phyloP scores from a whole-genome alignment of 768 basidiomycete species.

The Holtermanniella nyarrowii region DNA sequence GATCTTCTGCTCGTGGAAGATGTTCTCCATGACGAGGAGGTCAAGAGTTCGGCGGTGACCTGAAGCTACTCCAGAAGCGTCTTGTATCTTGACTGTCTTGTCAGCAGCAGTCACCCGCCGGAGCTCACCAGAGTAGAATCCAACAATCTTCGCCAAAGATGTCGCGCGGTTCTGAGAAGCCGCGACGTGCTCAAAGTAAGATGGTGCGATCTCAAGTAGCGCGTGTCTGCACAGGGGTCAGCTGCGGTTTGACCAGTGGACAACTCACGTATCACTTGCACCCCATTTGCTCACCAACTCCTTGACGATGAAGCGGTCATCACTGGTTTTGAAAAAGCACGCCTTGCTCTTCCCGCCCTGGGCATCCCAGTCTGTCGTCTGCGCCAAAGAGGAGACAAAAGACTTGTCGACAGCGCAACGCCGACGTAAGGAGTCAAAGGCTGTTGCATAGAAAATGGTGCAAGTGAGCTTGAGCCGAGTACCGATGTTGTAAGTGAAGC shows the following conservation, averaged over 20 bases:
- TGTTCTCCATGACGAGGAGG: constrained; percentile 73
- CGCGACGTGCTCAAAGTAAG: constrained; percentile 71
- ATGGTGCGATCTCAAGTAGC: constrained; percentile 62
- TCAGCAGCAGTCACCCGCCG: constrained; percentile 1
- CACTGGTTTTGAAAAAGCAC: constrained; percentile 71
- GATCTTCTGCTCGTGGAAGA: constrained; percentile 62
- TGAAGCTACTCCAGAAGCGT: constrained; percentile 46
- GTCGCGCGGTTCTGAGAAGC: constrained; percentile 57
- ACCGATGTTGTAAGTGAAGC: constrained; percentile 69
- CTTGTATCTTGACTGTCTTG: constrained; percentile 52
- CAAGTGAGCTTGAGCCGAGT: constrained; percentile 66
- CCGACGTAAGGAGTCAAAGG: constrained; percentile 59
- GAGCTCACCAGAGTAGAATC: constrained; percentile 55
- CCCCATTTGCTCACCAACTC: constrained; percentile 78
- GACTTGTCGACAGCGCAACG: constrained; percentile 58
- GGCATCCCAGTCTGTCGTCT: constrained; percentile 59
- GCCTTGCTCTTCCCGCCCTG: constrained; percentile 66
- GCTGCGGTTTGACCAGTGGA: background rate
- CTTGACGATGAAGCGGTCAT: constrained; percentile 73
- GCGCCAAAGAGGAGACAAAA: constrained; percentile 54
- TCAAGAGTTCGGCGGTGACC: constrained; percentile 59
- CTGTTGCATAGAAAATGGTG: constrained; percentile 70
- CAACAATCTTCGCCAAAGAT: constrained; percentile 65
- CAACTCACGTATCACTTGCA: constrained; percentile 64
- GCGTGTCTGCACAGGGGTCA: constrained; percentile 52